A percentile compares a stretch with the other conserved stretches of the same genome.
These are phyloP conservation scores for Globisporangium solare DNA, from an alignment of 352 stramenopile species.

Conservation along the genomic window DNA sequence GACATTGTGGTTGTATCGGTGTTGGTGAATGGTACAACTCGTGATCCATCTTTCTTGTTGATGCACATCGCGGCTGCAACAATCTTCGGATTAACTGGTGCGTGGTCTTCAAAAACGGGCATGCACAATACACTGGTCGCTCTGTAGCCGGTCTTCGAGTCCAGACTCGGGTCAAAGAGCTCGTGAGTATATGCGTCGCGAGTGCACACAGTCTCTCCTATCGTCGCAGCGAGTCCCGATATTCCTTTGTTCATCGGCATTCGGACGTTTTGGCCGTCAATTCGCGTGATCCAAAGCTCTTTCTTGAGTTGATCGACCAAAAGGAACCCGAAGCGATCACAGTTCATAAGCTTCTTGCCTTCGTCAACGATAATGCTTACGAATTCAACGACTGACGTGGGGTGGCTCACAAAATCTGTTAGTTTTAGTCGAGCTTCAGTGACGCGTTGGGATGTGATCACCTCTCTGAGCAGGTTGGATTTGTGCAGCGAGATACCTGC, in stretches of 20 bases:
- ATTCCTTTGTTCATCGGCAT: slow-evolving; percentile 67
- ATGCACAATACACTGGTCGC: slow-evolving; percentile 64
- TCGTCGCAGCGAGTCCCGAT: slow-evolving; percentile 45
- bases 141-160: slow-evolving; percentile 62
- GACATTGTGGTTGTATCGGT: slow-evolving; percentile 41
- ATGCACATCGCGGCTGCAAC: slow-evolving; percentile 76
- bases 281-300: slow-evolving; percentile 63
- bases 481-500: slow-evolving; percentile 37
- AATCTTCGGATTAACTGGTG: slow-evolving; percentile 51
- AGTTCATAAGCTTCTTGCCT: slow-evolving; percentile 50
- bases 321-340: slow-evolving; percentile 59
- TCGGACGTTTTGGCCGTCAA: slow-evolving; percentile 44
- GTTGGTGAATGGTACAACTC: slow-evolving; percentile 44
- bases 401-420: slow-evolving; percentile 35
- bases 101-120: slow-evolving; percentile 63
- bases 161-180: slow-evolving; percentile 55
- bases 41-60: slow-evolving; percentile 65
- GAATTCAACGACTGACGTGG: slow-evolving; percentile 47
- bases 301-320: slow-evolving; percentile 66
- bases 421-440: slow-evolving; percentile 22
- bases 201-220: slow-evolving; percentile 41
- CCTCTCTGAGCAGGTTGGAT: slow-evolving; percentile 29
- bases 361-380: slow-evolving; percentile 53
- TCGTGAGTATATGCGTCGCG: slow-evolving; percentile 55
- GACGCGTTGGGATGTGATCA: slow-evolving; percentile 23